Evolutionary conservation across 768 basidiomycete genomes (phyloP).

Genomic region (Pleurotus cornucopiae): DNA sequence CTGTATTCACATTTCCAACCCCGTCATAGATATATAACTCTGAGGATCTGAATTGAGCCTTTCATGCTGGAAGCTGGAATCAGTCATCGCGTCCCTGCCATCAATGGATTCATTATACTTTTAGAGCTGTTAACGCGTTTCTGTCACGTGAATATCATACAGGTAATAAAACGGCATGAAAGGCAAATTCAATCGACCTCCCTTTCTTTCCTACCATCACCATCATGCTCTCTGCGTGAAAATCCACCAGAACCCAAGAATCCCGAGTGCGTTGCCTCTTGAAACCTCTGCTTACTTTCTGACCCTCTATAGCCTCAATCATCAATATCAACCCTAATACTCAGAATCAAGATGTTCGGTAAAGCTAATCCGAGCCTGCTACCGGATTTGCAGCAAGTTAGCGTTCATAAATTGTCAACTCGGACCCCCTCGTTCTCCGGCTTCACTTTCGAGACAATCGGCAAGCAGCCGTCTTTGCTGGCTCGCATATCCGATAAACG

Average conservation of each 20-base stretch:
- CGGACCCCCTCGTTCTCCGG: conserved; percentile 36
- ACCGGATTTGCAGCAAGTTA: not conserved
- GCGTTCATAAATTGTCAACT: conserved; percentile 9
- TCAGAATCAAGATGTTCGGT: not conserved
- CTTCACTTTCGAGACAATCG: conserved; percentile 50
- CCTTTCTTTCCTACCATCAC: not conserved
- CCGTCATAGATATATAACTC: no score
- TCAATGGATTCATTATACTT: no score
- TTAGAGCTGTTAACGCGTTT: not conserved
- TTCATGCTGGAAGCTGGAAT: no score
- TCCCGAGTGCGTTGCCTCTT: not conserved
- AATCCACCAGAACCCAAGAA: not conserved
- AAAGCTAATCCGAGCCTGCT: not conserved
- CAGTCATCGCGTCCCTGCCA: no score
- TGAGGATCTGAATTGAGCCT: no score
- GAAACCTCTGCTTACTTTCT: no score
- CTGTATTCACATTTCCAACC: no score
- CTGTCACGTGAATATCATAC: not conserved
- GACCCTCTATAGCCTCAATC: not conserved
- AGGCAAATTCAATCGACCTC: not conserved
- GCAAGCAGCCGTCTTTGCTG: conserved; percentile 48
- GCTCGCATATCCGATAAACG: conserved; percentile 40
- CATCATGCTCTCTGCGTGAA: not conserved
- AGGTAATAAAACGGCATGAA: not conserved
- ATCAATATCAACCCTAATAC: not conserved